Base-by-base conservation (phyloP, 2,329 filamentous ascomycete species). In the Coniochaeta pulveracea region DNA sequence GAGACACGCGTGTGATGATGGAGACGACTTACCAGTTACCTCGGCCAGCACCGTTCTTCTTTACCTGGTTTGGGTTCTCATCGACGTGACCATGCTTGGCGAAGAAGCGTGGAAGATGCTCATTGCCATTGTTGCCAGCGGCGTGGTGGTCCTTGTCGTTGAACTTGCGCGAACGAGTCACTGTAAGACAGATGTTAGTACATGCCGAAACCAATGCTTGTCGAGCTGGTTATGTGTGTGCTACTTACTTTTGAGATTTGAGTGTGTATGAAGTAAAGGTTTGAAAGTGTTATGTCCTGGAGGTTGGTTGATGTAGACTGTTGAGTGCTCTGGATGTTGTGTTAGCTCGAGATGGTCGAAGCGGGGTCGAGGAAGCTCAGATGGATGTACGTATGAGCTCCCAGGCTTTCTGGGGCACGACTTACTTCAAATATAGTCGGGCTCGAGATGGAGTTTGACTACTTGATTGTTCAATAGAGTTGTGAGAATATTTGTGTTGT, bases 91-190 rank as follows among this genome's bases (percentile, higher is more conserved):
- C 89, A 39, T 75, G 64, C 66, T 95, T 95, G 59, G 76, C 85
- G 57, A 96, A 96, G 74, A 83, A 96, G 52, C 86, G 85, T 52
- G 91, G 89, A 18, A 93, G 64, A 49, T 80, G 72, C 46, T 91
- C 81, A 43, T 81, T 70, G 35, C 75, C 66, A 33, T 81, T 83
- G 48, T 91, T 82, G 45, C 80, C 79, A 46, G 85, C 63, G 51
- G 72, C 81, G 49, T 76, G 76, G 65, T 94, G 83, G 69, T 93
- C 82, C 63, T 88, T 88, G 61, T 93, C 85, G 64, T 86, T 93
- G 67, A 71, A 75, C 70, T 96, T 98, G 76, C 89, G 85, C 44
- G 89, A 93, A 58, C 91, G 89, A 66, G 91, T 95, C 89, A 98
- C 88, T 94, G 47, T 9, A n/a, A 4, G 28, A 6, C 11, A 18